Evolutionary conservation across 805 yeast species (phyloP).

Genomic region (Lachancea meyersii): DNA sequence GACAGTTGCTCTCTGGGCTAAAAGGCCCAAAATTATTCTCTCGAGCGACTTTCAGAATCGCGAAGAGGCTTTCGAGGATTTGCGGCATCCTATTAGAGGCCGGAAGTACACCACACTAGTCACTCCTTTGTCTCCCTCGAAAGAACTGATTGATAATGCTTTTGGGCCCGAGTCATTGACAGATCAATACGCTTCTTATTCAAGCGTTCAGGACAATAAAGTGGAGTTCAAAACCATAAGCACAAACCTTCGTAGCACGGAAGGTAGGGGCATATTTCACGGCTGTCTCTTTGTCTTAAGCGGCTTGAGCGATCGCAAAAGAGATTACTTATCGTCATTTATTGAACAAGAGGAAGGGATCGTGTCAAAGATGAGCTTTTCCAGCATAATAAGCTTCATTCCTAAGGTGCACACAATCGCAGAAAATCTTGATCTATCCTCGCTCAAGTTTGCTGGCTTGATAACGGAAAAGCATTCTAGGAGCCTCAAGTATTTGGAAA

Average conservation of each 20-base stretch:
- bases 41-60: slow-evolving; percentile 13
- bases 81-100: slow-evolving; percentile 21
- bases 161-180: not conserved
- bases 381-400: slow-evolving; percentile 19
- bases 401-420: not conserved
- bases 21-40: slow-evolving; percentile 27
- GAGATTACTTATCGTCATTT: slow-evolving; percentile 30
- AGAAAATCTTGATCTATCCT: slow-evolving; percentile 7
- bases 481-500: slow-evolving; percentile 71
- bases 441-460: slow-evolving; percentile 55
- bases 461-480: slow-evolving; percentile 53
- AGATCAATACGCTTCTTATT: not conserved
- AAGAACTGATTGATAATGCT: not conserved
- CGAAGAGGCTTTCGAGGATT: slow-evolving; percentile 13
- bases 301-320: slow-evolving; percentile 27
- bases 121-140: slow-evolving; percentile 4
- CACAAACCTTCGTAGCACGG: not conserved
- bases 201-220: not conserved
- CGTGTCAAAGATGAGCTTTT: slow-evolving; percentile 34
- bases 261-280: slow-evolving; percentile 20
- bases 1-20: slow-evolving; percentile 33
- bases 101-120: slow-evolving; percentile 12
- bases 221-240: not conserved
- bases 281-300: slow-evolving; percentile 39
- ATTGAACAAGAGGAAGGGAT: slow-evolving; percentile 42